phyloP scores from a whole-genome alignment of 129 eudicot species.

The Escallonia herrerae region DNA sequence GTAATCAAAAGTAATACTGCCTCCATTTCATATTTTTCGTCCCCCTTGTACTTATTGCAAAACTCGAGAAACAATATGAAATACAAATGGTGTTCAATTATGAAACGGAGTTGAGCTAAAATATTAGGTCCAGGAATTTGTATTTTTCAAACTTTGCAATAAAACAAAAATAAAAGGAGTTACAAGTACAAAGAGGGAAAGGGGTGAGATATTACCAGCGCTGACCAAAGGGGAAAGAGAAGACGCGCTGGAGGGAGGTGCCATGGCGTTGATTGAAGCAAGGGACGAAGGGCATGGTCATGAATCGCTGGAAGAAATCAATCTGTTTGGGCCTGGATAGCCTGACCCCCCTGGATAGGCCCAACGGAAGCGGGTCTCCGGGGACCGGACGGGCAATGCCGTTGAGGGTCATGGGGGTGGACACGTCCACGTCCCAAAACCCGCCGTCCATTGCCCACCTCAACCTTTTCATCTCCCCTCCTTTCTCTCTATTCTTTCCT shows the following conservation, averaged over 20 bases:
- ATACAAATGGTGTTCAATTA: too few relatives aligned
- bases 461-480: slow-evolving; percentile 45
- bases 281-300: slow-evolving; percentile 77
- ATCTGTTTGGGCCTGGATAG: slow-evolving; percentile 76
- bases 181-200: too few relatives aligned
- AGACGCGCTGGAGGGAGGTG: slow-evolving; percentile 55
- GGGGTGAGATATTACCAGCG: slow-evolving; percentile 27
- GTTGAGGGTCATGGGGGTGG: slow-evolving; percentile 66
- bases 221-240: slow-evolving; percentile 52
- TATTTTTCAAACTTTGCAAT: not conserved
- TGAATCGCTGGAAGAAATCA: slow-evolving; percentile 85
- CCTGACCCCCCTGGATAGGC: slow-evolving; percentile 58
- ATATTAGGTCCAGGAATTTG: too few relatives aligned
- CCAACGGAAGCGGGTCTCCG: slow-evolving; percentile 51
- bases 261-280: slow-evolving; percentile 43
- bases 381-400: slow-evolving; percentile 75
- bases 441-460: slow-evolving; percentile 82
- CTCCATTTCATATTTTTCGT: too few relatives aligned
- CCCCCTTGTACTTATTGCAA: too few relatives aligned
- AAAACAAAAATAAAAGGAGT: not conserved
- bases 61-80: too few relatives aligned
- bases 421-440: slow-evolving; percentile 74
- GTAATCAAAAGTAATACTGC: too few relatives aligned
- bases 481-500: not conserved
- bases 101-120: too few relatives aligned